A percentile compares a stretch with the other conserved stretches of the same genome.
These are phyloP conservation scores for Globisporangium orthogonon DNA, from an alignment of 352 stramenopile genomes.

Conservation along the genomic window DNA sequence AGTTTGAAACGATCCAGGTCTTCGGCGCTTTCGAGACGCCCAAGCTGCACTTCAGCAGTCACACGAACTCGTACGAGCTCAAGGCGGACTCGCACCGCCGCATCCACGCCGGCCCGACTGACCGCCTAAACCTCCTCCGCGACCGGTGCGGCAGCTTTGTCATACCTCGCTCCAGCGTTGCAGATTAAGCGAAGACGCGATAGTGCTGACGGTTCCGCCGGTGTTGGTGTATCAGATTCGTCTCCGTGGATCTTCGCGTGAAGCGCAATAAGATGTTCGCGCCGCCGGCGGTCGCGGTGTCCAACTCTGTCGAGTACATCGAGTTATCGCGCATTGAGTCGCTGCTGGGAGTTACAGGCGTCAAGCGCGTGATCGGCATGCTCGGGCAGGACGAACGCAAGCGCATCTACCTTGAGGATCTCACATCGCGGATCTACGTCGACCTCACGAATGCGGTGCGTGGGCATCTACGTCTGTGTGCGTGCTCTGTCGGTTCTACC, in stretches of 20 bases:
- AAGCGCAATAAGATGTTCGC: slow-evolving; percentile 83
- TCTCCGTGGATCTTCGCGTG: slow-evolving; percentile 62
- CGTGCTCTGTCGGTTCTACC: too few relatives aligned
- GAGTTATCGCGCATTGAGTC: slow-evolving; percentile 87
- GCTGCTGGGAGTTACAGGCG: slow-evolving; percentile 67
- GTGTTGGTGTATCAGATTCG: slow-evolving; percentile 26
- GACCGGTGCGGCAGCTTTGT: slow-evolving; percentile 23
- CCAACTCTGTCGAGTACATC: slow-evolving; percentile 62
- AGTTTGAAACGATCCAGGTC: slow-evolving; percentile 79
- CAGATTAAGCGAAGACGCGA: too few relatives aligned
- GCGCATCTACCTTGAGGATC: slow-evolving; percentile 72
- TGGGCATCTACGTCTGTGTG: too few relatives aligned
- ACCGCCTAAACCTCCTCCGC: slow-evolving; percentile 58
- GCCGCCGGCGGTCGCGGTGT: slow-evolving; percentile 43
- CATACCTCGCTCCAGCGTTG: too few relatives aligned
- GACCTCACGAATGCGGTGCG: slow-evolving; percentile 50
- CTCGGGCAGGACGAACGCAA: slow-evolving; percentile 80
- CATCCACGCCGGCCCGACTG: slow-evolving; percentile 52
- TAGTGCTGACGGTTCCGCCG: neutral
- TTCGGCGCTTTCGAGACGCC: slow-evolving; percentile 78
- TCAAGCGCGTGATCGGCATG: slow-evolving; percentile 81
- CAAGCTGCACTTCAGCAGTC: slow-evolving; percentile 45
- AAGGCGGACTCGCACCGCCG: slow-evolving; percentile 38
- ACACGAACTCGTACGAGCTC: slow-evolving; percentile 76
- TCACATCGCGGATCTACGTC: slow-evolving; percentile 76